Percentiles rank a stretch among this genome's conserved stretches.
phyloP scores from a whole-genome alignment of 805 yeast species.

The Hanseniaspora guilliermondii region DNA sequence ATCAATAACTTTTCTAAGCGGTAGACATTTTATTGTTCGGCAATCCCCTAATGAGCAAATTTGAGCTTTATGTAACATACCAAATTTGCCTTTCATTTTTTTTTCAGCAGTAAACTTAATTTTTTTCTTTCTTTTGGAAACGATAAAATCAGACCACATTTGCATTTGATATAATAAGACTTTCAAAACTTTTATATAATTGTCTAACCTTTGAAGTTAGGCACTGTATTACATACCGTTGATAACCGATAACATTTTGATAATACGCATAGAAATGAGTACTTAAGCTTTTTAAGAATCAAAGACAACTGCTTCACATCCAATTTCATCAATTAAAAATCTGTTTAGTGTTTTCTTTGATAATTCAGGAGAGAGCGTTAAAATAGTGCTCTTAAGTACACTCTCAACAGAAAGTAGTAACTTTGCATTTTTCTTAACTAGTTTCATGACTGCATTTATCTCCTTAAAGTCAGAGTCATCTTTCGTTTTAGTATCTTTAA shows the following conservation, averaged over 20 bases:
- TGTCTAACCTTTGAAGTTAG: neutral
- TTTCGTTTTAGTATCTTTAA: neutral
- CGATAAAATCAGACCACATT: too few species aligned
- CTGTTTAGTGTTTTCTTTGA: neutral
- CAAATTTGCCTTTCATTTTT: too few species aligned
- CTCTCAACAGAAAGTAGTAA: neutral
- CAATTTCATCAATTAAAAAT: conserved; percentile 2
- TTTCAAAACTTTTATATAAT: neutral
- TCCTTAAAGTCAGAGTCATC: neutral
- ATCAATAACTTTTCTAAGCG: neutral
- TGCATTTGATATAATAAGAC: too few species aligned
- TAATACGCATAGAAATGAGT: too few species aligned
- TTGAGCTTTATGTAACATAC: too few species aligned
- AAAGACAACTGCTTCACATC: neutral
- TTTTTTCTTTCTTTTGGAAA: too few species aligned
- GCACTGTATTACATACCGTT: neutral
- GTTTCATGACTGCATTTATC: neutral
- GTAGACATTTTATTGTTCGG: neutral
- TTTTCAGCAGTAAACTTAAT: too few species aligned
- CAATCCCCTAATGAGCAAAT: neutral
- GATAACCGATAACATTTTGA: neutral
- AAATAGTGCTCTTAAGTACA: neutral
- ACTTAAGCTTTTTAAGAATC: neutral
- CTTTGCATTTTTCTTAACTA: neutral
- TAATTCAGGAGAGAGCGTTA: neutral